Percentiles rank a stretch among this genome's conserved stretches.
These are phyloP conservation scores for Echinosophora koreensis DNA, from an alignment of 306 rosid species.

Conservation along the genomic window DNA sequence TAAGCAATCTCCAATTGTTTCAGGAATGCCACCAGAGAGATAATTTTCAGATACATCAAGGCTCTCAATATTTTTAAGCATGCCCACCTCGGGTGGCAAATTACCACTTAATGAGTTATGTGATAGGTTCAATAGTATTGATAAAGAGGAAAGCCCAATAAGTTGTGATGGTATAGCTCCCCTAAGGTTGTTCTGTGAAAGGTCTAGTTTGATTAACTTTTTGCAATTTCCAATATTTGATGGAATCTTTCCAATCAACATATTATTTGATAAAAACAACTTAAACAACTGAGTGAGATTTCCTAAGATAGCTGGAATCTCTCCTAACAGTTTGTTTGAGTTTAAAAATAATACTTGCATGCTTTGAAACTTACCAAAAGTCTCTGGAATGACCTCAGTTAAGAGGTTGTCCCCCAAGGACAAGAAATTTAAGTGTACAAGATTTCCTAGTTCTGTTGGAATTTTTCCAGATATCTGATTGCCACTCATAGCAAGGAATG, in stretches of 20 bases:
- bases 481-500: not conserved
- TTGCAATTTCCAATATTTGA: not conserved
- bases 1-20: constrained; percentile 24
- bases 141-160: not conserved
- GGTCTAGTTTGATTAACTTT: not conserved
- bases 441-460: constrained; percentile 13
- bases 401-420: not conserved
- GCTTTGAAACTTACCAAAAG: not conserved
- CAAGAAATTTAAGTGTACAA: not conserved
- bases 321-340: constrained; percentile 10
- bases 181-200: not conserved
- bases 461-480: constrained; percentile 30
- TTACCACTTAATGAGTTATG: not conserved
- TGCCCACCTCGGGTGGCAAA: constrained; percentile 37
- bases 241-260: constrained; percentile 42
- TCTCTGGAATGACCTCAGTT: not conserved
- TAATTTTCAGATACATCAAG: constrained; percentile 31
- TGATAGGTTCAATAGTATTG: not conserved
- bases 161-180: not conserved
- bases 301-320: constrained; percentile 23
- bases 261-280: not conserved
- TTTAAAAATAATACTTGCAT: not conserved
- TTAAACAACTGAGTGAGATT: constrained; percentile 14
- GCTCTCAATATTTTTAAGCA: not conserved
- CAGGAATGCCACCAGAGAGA: constrained; percentile 37